Base-by-base conservation (phyloP, 2,329 filamentous ascomycete species). In the Aspergillus caelatus region DNA sequence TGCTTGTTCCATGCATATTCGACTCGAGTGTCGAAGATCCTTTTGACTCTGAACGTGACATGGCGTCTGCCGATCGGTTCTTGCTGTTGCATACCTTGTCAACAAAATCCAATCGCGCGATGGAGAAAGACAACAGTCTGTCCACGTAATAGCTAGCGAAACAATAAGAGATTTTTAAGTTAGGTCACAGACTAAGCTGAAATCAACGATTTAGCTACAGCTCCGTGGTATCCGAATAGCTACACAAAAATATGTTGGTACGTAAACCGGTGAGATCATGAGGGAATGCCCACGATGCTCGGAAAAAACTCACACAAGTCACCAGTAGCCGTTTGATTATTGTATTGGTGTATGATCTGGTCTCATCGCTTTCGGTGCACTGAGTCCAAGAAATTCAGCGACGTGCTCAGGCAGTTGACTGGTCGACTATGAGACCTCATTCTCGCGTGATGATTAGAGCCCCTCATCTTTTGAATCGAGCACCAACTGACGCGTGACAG, bases 401-500 rank as follows among this genome's bases (percentile, higher is more conserved):
- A 52, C 54, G 19, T 57, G 36, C 55, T 46, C 59, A 52, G 60
- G 57, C 45, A 57, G 48, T 58, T 62, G 65, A 68, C 62, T 58
- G 43, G 64, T 69, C 60, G 59, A 62, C 53, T 61, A 39, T 46
- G 55, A 59, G 61, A 39, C 57, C 60, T 60, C 52, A 52, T 61
- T 60, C 57, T 65, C 39, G 58, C 60, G 60, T 64, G 62, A 60
- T 45, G 41, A 60, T 52, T 62, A 45, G 36, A 30, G 21, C 16
- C 56, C 50, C 61, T 59, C 41, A 63, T 63, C 46, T 14, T 45
- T 39, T 60, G 58, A 41, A 48, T 56, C 28, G 45, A 62, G 62
- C 45, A 30, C 65, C 46, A 63, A 68, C 67, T 72, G 73, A 74
- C 71, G 70, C 71, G 70, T 75, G 73, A 76, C 72, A 70, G 65